A percentile compares a stretch with the other conserved stretches of the same genome.
phyloP scores from a whole-genome alignment of 371 early-diverging fungal genomes.

The Sanchytrium tribonematis region DNA sequence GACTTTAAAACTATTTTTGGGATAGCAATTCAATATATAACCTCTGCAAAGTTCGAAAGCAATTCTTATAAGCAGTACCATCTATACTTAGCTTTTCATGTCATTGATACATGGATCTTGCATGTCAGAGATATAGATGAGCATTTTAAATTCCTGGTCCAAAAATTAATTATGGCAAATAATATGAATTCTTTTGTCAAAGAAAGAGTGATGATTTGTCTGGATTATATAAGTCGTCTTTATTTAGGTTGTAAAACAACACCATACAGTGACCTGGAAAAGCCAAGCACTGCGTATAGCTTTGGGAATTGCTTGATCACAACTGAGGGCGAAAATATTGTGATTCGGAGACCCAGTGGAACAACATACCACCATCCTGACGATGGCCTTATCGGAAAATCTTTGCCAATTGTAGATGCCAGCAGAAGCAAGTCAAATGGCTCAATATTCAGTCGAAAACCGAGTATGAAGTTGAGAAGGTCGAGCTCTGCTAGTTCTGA shows the following conservation, averaged over 20 bases:
- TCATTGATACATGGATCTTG: conserved; percentile 46
- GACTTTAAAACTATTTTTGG: conserved; percentile 70
- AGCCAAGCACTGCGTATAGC: not conserved
- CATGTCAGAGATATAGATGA: conserved; percentile 23
- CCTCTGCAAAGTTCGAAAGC: conserved; percentile 8
- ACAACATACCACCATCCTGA: not conserved
- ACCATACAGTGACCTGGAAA: not conserved
- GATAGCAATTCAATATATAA: conserved; percentile 64
- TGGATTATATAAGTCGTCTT: not conserved
- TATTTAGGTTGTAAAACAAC: not conserved
- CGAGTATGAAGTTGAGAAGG: not conserved
- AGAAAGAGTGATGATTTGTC: not conserved
- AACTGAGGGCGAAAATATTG: not conserved
- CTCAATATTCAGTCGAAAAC: not conserved
- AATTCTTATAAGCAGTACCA: conserved; percentile 40
- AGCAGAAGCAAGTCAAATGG: not conserved
- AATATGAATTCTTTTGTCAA: not conserved
- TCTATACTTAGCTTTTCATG: conserved; percentile 59
- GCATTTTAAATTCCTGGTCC: not conserved
- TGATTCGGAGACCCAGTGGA: not conserved
- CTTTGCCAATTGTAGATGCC: not conserved
- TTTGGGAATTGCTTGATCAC: not conserved
- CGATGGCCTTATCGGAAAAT: not conserved
- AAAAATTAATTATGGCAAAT: not conserved
- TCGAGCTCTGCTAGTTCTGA: too few relatives aligned